Evolutionary conservation across 768 basidiomycete species (phyloP), one percentile per base, ranked within the genome.

Genomic region (Podaxis rugospora): DNA sequence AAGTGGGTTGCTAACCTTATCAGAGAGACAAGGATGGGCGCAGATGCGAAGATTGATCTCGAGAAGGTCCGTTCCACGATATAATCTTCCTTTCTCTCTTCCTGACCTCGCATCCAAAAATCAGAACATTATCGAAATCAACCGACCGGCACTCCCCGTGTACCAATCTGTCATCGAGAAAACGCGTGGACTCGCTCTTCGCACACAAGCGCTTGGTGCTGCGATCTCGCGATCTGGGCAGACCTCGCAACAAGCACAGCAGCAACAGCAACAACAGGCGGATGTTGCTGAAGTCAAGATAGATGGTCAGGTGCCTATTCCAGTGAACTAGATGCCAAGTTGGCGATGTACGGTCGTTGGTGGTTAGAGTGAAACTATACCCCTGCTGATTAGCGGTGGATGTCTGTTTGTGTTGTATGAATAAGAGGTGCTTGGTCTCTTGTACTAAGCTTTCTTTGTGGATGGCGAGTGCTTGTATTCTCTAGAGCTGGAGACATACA

Each of bases 1-100:
- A 96, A 96, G 69, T 99, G 96, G 96, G 96, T 98, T 63, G 97
- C 98, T 68, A 98, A 98, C 78, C 89, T 98, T 63, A 97, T 98
- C 68, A 87, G 97, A 36, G 97, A 98, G 75, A 96, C 95, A 5
- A 85, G 94, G 50, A 93, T 96, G 90, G 93, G 93, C 13, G 89
- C 92, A 1, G 96, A 98, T 67, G 96, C 96, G 55, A 97, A 96
- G 78, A 98, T 98, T 62, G 96, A 98, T 73, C 81, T 98, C 27
- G 94, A 95, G 74, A 94, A 96, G 81, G 94, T 92, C 63, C 40
- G 77, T 63, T 63, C 51, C 28, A 16, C 2, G 7, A n/a, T 14
- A 5, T n/a, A 21, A 42, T 42, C 7, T 44, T n/a, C 2, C 21
- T 1, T 44, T n/a, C 42, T 2, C n/a, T 44, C 42, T 44, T 16